Conservation (phyloP, 2,329 filamentous ascomycete species). For the Myriosclerotinia duriaeana region DNA sequence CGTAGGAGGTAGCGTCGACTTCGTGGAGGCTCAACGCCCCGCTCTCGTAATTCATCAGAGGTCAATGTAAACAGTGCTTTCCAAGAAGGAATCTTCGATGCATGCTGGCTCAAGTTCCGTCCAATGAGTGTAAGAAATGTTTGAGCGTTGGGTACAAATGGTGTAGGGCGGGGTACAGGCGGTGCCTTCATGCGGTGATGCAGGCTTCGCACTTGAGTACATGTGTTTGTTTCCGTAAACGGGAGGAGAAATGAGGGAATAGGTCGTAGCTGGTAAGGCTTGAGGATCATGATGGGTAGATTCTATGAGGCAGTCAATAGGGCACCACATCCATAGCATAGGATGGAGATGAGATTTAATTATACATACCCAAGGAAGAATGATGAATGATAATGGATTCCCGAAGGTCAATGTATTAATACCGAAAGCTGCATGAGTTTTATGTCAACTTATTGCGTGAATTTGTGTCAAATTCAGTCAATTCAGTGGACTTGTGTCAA, state of each 20-base stretch:
- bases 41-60: slow-evolving; percentile 73
- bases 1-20: slow-evolving; percentile 79
- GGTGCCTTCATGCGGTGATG: slow-evolving; percentile 44
- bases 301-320: slow-evolving; percentile 24
- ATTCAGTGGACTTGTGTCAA: neutral
- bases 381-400: neutral
- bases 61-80: slow-evolving; percentile 82
- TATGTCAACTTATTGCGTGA: neutral
- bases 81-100: slow-evolving; percentile 86
- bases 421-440: neutral
- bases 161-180: slow-evolving; percentile 67
- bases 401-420: slow-evolving; percentile 7
- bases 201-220: slow-evolving; percentile 42
- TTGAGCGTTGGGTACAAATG: slow-evolving; percentile 78
- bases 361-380: slow-evolving; percentile 1
- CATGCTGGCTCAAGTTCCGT: slow-evolving; percentile 77
- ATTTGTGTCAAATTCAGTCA: neutral
- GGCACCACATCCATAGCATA: neutral
- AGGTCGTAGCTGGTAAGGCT: slow-evolving; percentile 33
- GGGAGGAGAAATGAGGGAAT: slow-evolving; percentile 40
- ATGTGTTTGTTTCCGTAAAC: slow-evolving; percentile 36
- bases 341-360: neutral
- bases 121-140: slow-evolving; percentile 92
- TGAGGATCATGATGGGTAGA: slow-evolving; percentile 36
- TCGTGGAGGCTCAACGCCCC: slow-evolving; percentile 84